These are phyloP conservation scores for Candida yuanshanica DNA, from an alignment of 805 yeast genomes.

Conservation along the genomic window DNA sequence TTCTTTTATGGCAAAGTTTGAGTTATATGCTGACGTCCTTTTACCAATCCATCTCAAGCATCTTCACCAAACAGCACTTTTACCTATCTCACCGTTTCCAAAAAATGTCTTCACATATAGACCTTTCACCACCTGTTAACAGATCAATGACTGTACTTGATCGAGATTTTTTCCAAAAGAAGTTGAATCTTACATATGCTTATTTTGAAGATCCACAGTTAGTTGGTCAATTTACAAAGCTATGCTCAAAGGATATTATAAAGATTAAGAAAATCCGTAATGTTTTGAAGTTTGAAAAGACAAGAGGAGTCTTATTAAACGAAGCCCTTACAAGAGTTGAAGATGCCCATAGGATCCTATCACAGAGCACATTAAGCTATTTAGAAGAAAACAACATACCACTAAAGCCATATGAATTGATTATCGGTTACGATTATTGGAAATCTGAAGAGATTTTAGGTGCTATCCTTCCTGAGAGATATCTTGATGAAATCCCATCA, in stretches of 20 bases:
- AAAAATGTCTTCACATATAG: constrained; percentile 1
- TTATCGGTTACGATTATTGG: constrained; percentile 76
- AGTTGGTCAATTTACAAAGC: constrained; percentile 45
- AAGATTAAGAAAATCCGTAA: constrained; percentile 67
- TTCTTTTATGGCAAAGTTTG: neutral
- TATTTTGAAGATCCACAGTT: constrained; percentile 59
- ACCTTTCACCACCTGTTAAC: constrained; percentile 57
- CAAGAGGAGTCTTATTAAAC: constrained; percentile 48
- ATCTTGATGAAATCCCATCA: constrained; percentile 71
- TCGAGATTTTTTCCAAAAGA: constrained; percentile 51
- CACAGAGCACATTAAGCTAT: constrained; percentile 37
- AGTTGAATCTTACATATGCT: constrained; percentile 62
- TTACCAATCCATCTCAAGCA: neutral
- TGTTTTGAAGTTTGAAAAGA: constrained; percentile 41
- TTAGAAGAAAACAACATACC: constrained; percentile 42
- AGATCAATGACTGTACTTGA: constrained; percentile 63
- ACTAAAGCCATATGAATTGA: constrained; percentile 47
- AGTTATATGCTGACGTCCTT: neutral
- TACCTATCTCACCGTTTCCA: neutral
- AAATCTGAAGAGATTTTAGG: constrained; percentile 78
- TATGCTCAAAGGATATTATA: constrained; percentile 54
- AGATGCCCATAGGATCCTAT: constrained; percentile 33
- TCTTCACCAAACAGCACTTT: neutral
- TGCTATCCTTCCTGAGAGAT: constrained; percentile 69
- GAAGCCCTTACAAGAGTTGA: constrained; percentile 40